phyloP scores from a whole-genome alignment of 257 asterid genomes.

The Datura wrightii region DNA sequence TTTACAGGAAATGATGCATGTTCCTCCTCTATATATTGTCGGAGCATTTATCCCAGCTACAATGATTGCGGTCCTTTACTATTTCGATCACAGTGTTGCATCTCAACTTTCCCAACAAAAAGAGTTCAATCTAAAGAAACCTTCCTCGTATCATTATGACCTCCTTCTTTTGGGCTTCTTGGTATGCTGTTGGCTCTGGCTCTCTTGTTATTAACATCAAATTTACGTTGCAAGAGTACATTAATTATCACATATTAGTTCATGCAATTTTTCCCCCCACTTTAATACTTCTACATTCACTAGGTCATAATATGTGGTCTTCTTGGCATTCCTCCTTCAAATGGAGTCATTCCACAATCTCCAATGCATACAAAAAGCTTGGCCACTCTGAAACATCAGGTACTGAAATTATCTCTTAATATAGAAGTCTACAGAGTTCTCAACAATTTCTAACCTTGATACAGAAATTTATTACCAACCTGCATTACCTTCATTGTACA shows the following conservation, averaged over 20 bases:
- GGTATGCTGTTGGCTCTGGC: conserved; percentile 50
- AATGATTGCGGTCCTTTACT: conserved; percentile 98
- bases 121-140: conserved; percentile 94
- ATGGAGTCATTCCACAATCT: conserved; percentile 98
- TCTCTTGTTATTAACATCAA: neutral
- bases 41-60: conserved; percentile 98
- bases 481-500: neutral
- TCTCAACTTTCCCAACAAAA: conserved; percentile 96
- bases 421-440: conserved; percentile 11
- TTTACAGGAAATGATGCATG: conserved; percentile 85
- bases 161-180: conserved; percentile 93
- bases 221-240: neutral
- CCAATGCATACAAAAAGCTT: conserved; percentile 98
- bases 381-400: conserved; percentile 99
- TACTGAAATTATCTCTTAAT: conserved; percentile 31
- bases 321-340: conserved; percentile 95
- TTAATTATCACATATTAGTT: neutral
- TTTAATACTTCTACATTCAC: conserved; percentile 20
- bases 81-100: conserved; percentile 97
- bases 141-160: conserved; percentile 92
- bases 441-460: neutral
- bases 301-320: conserved; percentile 95
- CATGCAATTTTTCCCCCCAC: neutral
- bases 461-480: neutral
- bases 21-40: conserved; percentile 78